Evolutionary conservation across 768 basidiomycete species (phyloP).

Genomic region (Suillus americanus): DNA sequence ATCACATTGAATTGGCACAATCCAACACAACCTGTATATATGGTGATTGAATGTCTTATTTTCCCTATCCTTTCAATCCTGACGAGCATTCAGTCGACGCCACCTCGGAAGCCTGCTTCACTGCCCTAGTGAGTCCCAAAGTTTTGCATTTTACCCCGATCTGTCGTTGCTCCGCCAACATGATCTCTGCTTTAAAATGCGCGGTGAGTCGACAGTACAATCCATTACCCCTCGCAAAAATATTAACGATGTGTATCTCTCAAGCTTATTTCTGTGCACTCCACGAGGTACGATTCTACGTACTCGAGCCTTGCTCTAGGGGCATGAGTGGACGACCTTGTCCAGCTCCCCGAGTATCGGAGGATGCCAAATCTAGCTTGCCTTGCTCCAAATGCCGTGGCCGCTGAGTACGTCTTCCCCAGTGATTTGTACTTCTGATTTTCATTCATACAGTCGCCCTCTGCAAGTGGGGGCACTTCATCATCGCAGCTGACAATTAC

Average conservation of each 20-base stretch:
- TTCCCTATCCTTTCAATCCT: neutral
- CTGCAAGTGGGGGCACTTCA: neutral
- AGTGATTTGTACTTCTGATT: too few species aligned
- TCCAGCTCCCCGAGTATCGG: accelerated
- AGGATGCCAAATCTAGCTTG: neutral
- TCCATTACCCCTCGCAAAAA: neutral
- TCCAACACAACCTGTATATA: neutral
- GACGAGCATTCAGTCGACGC: neutral
- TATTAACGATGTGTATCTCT: slow-evolving; percentile 1
- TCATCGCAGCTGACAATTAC: neutral
- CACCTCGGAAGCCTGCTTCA: neutral
- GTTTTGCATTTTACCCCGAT: neutral
- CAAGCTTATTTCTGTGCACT: slow-evolving; percentile 7
- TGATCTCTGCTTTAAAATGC: neutral
- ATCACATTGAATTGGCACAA: neutral
- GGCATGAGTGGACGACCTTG: slow-evolving; percentile 1
- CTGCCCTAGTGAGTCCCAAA: neutral
- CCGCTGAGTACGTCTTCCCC: slow-evolving; percentile 8
- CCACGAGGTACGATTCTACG: slow-evolving; percentile 6
- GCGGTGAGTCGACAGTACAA: neutral
- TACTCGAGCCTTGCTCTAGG: neutral
- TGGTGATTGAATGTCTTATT: neutral
- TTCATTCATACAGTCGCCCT: too few species aligned
- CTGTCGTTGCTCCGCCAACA: neutral
- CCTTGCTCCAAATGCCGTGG: slow-evolving; percentile 14